A percentile compares a stretch with the other conserved stretches of the same genome.
These are phyloP conservation scores for Zymoseptoria pseudotritici DNA, from an alignment of 2,329 filamentous ascomycete species.

Conservation along the genomic window DNA sequence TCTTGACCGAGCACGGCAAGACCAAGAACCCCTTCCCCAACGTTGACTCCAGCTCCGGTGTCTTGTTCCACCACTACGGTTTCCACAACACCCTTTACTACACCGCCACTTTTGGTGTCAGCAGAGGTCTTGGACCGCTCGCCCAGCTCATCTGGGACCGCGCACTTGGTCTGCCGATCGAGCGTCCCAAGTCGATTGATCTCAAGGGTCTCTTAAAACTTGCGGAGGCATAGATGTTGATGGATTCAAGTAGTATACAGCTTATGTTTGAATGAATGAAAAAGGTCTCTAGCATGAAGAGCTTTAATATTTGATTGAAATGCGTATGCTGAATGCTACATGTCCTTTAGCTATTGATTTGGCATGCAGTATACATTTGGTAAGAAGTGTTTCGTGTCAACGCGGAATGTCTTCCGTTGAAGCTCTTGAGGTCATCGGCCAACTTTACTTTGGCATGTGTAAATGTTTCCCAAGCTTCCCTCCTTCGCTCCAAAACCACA, in stretches of 20 bases:
- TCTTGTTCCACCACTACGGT: slow-evolving; percentile 96
- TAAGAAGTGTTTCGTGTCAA: too few species aligned
- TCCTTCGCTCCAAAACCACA: neutral
- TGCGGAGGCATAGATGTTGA: slow-evolving; percentile 25
- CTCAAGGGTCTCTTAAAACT: slow-evolving; percentile 72
- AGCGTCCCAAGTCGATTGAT: slow-evolving; percentile 97
- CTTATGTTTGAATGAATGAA: neutral
- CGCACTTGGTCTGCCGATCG: slow-evolving; percentile 86
- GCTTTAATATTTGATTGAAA: too few species aligned
- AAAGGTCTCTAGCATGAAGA: neutral
- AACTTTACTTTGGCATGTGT: neutral
- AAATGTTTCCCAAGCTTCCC: neutral
- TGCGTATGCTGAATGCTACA: too few species aligned
- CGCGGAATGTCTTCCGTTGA: neutral
- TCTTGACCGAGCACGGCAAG: slow-evolving; percentile 99
- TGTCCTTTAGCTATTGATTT: neutral
- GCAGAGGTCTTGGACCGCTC: slow-evolving; percentile 70
- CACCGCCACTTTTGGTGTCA: slow-evolving; percentile 64
- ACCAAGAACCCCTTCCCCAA: slow-evolving; percentile 99
- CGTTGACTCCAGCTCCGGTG: slow-evolving; percentile 97
- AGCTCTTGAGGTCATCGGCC: neutral
- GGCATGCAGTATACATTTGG: neutral
- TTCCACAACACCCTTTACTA: slow-evolving; percentile 98
- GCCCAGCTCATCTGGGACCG: slow-evolving; percentile 96
- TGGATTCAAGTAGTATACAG: neutral